Base-by-base conservation (phyloP, 176 grass and related monocot species). In the Calamus simplicifolius region DNA sequence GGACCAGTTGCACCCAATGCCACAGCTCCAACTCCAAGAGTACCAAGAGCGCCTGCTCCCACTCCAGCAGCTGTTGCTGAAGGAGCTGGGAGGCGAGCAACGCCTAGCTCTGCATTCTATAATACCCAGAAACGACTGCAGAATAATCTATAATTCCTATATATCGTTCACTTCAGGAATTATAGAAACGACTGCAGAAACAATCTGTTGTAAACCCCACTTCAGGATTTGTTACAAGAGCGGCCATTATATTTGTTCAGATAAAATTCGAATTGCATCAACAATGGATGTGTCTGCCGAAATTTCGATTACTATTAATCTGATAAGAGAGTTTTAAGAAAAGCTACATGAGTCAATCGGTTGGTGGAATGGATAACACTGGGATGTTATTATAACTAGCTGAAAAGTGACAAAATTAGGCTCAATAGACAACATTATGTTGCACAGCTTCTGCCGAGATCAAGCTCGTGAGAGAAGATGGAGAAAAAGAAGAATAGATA, bases 281-380 rank as follows among this genome's bases (percentile, higher is more conserved):
- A 90, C 71, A 51, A 95, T 30, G 16, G 80, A 80, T 69, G 73
- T 82, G 38, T 87, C 83, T 51, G 86, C 91, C 4, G 76, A 52
- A 76, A 95, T 82, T 68, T 90, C 91, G 79, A 89, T 86, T 27
- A 95, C 91, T 95, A 68, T 26, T 38, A n/a, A n/a, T n/a, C n/a
- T n/a, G n/a, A n/a, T n/a, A n/a, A n/a, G n/a, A n/a, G n/a, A n/a
- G n/a, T n/a, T n/a, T n/a, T n/a, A n/a, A n/a, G n/a, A n/a, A n/a
- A n/a, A n/a, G n/a, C n/a, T n/a, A n/a, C n/a, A n/a, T n/a, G n/a
- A n/a, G n/a, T n/a, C n/a, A n/a, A n/a, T n/a, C n/a, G n/a, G n/a
- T n/a, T n/a, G n/a, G n/a, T n/a, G n/a, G n/a, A n/a, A n/a, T n/a
- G n/a, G n/a, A n/a, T n/a, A n/a, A n/a, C n/a, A n/a, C n/a, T n/a